Percentiles rank a stretch among this genome's conserved stretches.
Evolutionary conservation across 306 rosid genomes (phyloP).

Genomic region (Pachyrhizus erosus): DNA sequence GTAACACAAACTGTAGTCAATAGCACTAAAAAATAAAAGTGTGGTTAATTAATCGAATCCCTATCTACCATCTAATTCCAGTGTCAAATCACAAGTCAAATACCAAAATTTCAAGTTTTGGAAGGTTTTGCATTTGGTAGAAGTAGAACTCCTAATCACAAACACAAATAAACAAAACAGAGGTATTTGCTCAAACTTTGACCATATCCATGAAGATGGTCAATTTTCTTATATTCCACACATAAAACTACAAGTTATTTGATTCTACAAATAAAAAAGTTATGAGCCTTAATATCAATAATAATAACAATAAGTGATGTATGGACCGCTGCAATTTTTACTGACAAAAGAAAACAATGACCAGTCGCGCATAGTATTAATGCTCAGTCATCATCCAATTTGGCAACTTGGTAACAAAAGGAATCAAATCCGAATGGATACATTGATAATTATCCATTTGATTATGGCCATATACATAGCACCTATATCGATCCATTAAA

Average conservation of each 20-base stretch:
- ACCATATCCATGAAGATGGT: constrained; percentile 14
- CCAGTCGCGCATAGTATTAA: background rate
- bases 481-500: background rate
- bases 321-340: background rate
- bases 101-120: background rate
- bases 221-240: background rate
- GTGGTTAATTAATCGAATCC: background rate
- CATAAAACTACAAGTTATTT: background rate
- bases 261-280: too few relatives aligned
- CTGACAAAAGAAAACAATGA: background rate
- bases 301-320: background rate
- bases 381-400: constrained; percentile 39
- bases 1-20: background rate
- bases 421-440: constrained; percentile 23
- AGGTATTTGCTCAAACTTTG: constrained; percentile 27
- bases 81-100: constrained; percentile 34
- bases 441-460: constrained; percentile 36
- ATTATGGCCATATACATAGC: background rate
- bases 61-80: background rate
- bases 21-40: background rate
- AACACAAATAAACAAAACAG: constrained; percentile 6
- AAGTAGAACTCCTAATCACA: background rate
- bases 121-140: constrained; percentile 38
- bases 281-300: background rate
- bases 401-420: constrained; percentile 41